These are phyloP conservation scores for Sphagnum fallax DNA, from an alignment of 228 moss, liverwort and hornwort species.

Conservation along the genomic window DNA sequence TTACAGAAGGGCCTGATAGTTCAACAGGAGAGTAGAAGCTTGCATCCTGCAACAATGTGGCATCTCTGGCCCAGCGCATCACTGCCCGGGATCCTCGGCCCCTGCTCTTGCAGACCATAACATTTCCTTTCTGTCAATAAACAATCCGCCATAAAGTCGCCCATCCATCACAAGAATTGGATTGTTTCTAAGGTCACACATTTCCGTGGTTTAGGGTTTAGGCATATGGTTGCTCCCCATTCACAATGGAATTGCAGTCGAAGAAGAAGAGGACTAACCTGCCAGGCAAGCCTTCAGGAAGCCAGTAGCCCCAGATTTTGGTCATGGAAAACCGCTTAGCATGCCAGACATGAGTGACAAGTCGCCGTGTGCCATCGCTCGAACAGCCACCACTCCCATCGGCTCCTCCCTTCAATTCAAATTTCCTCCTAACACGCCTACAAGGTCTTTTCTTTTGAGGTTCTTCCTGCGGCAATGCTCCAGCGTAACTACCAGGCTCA, in stretches of 20 bases:
- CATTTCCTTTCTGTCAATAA: too few relatives aligned
- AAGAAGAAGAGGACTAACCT: slow-evolving; percentile 26
- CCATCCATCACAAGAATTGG: too few relatives aligned
- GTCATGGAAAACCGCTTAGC: slow-evolving; percentile 97
- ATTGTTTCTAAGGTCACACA: too few relatives aligned
- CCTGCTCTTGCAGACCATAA: slow-evolving; percentile 30
- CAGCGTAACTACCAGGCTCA: neutral
- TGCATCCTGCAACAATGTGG: slow-evolving; percentile 78
- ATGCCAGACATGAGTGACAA: slow-evolving; percentile 97
- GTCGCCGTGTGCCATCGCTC: slow-evolving; percentile 74
- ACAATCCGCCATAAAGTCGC: too few relatives aligned
- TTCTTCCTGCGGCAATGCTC: slow-evolving; percentile 5
- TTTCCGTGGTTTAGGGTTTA: neutral
- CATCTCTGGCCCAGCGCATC: slow-evolving; percentile 71
- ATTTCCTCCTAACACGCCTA: slow-evolving; percentile 77
- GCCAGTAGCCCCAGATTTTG: slow-evolving; percentile 57
- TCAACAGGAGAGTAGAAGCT: slow-evolving; percentile 83
- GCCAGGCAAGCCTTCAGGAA: slow-evolving; percentile 75
- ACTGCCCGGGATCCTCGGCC: slow-evolving; percentile 84
- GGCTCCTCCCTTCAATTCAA: slow-evolving; percentile 65
- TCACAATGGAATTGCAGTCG: too few relatives aligned
- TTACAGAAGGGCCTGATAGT: slow-evolving; percentile 64
- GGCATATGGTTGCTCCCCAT: neutral
- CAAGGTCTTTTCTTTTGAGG: slow-evolving; percentile 26
- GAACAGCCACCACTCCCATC: slow-evolving; percentile 46